These are phyloP conservation scores for Jacaranda copaia DNA, from an alignment of 257 asterid genomes.

Conservation along the genomic window DNA sequence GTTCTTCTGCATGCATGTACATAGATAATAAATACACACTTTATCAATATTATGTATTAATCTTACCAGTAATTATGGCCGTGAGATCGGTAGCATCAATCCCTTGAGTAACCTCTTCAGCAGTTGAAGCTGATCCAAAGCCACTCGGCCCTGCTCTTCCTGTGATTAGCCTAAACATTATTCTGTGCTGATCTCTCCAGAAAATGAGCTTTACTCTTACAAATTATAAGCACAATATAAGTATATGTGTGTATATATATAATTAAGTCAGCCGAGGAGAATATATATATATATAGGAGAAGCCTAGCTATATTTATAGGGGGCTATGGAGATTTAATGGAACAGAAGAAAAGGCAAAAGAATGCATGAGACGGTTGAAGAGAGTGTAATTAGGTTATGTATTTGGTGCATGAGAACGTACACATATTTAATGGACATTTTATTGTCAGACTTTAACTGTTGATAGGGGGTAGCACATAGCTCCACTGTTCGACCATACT, in stretches of 20 bases:
- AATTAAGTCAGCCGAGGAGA: neutral
- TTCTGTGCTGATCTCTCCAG: neutral
- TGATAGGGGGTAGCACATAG: too few species aligned
- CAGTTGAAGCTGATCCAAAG: conserved; percentile 82
- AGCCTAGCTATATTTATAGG: neutral
- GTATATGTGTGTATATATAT: neutral
- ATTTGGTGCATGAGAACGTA: neutral
- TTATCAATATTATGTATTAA: neutral
- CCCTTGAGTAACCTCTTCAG: conserved; percentile 70
- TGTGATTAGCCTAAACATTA: conserved; percentile 61
- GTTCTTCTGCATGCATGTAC: neutral
- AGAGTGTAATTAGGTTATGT: neutral
- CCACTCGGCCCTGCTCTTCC: conserved; percentile 76
- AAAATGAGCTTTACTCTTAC: too few species aligned
- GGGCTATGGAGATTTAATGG: neutral
- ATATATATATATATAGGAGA: neutral
- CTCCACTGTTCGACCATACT: too few species aligned
- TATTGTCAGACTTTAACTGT: too few species aligned
- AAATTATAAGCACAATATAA: neutral
- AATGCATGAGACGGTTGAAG: neutral
- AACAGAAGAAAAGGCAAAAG: conserved; percentile 5
- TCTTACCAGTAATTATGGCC: conserved; percentile 70
- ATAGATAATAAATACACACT: neutral
- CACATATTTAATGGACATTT: too few species aligned
- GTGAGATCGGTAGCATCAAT: conserved; percentile 72